phyloP scores from a whole-genome alignment of 129 eudicot genomes.

The Flaveria robusta region DNA sequence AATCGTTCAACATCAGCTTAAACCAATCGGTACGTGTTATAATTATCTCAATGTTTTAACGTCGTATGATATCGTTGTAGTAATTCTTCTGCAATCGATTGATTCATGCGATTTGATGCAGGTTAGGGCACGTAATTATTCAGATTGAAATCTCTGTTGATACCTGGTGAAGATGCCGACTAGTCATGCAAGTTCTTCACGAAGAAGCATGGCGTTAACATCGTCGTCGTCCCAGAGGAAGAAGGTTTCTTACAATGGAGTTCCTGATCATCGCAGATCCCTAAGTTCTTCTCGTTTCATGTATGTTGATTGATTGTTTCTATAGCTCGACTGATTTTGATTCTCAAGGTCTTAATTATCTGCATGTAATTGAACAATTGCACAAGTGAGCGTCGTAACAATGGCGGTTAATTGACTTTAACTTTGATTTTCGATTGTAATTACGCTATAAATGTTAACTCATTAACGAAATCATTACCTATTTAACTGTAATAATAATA shows the following conservation, averaged over 20 bases:
- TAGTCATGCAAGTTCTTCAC: conserved; percentile 65
- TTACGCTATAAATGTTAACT: neutral
- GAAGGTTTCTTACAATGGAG: conserved; percentile 41
- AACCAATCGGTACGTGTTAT: neutral
- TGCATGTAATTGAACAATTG: neutral
- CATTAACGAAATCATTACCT: neutral
- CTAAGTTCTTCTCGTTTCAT: conserved; percentile 57
- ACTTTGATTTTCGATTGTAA: too few species aligned
- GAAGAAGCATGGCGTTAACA: conserved; percentile 68
- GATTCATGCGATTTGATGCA: conserved; percentile 16
- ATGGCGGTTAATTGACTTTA: neutral
- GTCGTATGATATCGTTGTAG: neutral
- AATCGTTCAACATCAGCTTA: conserved; percentile 15
- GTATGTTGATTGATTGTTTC: conserved; percentile 34
- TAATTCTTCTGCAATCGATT: neutral
- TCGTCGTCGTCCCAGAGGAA: conserved; percentile 47
- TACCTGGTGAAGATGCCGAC: conserved; percentile 49
- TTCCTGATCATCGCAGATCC: conserved; percentile 43
- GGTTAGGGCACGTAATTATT: conserved; percentile 13
- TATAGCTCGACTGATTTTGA: neutral
- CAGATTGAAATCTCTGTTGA: neutral
- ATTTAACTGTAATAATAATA: neutral
- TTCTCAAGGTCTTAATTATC: conserved; percentile 8
- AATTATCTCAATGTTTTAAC: neutral
- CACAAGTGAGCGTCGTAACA: neutral